Base-by-base conservation (phyloP, 2,329 filamentous ascomycete genomes). In the Monilinia laxa region DNA sequence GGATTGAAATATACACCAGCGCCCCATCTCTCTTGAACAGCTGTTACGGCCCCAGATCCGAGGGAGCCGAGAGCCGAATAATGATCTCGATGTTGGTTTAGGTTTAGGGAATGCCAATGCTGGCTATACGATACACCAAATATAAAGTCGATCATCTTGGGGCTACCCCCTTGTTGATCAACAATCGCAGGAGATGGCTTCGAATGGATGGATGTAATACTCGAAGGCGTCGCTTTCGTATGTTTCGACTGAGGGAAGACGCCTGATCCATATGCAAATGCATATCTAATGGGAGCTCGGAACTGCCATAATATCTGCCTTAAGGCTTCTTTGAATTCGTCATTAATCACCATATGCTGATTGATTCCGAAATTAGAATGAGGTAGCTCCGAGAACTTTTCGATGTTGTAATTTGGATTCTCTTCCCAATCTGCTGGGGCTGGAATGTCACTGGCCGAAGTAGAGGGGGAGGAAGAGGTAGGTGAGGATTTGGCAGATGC, bases 121-220 rank as follows among this genome's bases (percentile, higher is more conserved):
- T 99, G 91, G 1, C 91, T 92, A 78, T 96, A 92, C 1, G 91
- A 92, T 14, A 98, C 94, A 35, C 94, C 95, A 76, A 99, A 95
- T 72, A 99, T 96, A 77, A 99, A 97, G 79, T 99, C 95, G 70
- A 99, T 96, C 89, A 98, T 96, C 81, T 97, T 97, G 16, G 92
- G 92, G 0, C 88, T 88, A 40, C 92, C 91, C 73, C 92, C 89
- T 78, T 98, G 94, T 71, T 93, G 91, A 72, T 92, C 91, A 71
- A 90, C 83, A 10, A 98, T 88, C 0, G 92, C 91, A 63, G 87
- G 83, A 0, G 93, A 92, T 1, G 94, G 89, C 69, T 93, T 89
- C 9, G 93, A 90, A 75, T 98, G 94, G 31, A 93, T 86, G 25
- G 88, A 86, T 20, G 73, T 68, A 79, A 82, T 70, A 81, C 82